These are phyloP conservation scores for Clarireedia homoeocarpa DNA, from an alignment of 2,329 filamentous ascomycete genomes.

Conservation along the genomic window DNA sequence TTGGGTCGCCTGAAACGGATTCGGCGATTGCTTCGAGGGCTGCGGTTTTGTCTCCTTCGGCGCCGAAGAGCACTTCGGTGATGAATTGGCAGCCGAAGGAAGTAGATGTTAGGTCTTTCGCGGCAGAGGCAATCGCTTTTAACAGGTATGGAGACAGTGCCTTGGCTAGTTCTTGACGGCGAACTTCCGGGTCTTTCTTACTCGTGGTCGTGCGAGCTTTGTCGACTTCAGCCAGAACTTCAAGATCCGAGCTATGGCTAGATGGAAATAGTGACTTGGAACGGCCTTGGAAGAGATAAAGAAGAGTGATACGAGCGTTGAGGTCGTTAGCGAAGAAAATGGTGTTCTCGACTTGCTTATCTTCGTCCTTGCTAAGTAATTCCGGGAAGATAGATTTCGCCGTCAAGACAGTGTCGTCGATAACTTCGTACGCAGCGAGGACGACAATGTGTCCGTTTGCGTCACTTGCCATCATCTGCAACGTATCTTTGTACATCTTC, in stretches of 20 bases:
- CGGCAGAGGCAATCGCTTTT: slow-evolving; percentile 60
- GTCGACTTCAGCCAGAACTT: slow-evolving; percentile 69
- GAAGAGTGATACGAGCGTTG: slow-evolving; percentile 57
- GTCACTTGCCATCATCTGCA: slow-evolving; percentile 79
- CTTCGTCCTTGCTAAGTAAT: slow-evolving; percentile 64
- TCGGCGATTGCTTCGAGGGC: slow-evolving; percentile 66
- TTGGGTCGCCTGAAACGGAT: slow-evolving; percentile 50
- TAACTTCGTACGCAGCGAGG: slow-evolving; percentile 78
- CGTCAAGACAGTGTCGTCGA: slow-evolving; percentile 88
- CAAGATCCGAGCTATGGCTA: slow-evolving; percentile 56
- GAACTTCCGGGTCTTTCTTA: slow-evolving; percentile 78
- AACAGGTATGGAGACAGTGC: slow-evolving; percentile 69
- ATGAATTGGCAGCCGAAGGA: slow-evolving; percentile 85
- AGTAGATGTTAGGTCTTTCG: slow-evolving; percentile 61
- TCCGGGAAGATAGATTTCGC: slow-evolving; percentile 83
- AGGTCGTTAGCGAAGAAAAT: slow-evolving; percentile 57
- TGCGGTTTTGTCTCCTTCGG: slow-evolving; percentile 65
- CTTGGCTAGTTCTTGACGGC: slow-evolving; percentile 69
- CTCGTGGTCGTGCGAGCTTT: slow-evolving; percentile 75
- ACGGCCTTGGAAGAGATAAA: slow-evolving; percentile 73
- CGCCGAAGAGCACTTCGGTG: slow-evolving; percentile 70
- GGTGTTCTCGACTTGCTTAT: slow-evolving; percentile 55
- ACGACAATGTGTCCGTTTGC: slow-evolving; percentile 71
- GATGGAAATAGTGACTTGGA: slow-evolving; percentile 53
- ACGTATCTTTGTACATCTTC: slow-evolving; percentile 82